These are phyloP conservation scores for Abelmoschus esculentus DNA, from an alignment of 345 rosid genomes.

Conservation along the genomic window DNA sequence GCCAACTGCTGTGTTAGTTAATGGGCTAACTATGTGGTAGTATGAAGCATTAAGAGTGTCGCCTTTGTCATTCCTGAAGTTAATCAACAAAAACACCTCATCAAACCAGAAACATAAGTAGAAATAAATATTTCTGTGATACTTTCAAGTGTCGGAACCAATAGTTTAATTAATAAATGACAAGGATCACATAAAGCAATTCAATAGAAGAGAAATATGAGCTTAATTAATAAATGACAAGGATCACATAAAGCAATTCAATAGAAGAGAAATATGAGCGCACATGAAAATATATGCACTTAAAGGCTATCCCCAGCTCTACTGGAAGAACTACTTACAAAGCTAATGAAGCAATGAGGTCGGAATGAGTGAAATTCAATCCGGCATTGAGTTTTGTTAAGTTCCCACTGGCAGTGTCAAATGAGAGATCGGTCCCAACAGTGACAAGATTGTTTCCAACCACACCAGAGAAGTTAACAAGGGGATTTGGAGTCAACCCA, in stretches of 20 bases:
- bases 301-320: background rate
- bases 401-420: conserved; percentile 68
- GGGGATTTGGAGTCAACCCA: conserved; percentile 76
- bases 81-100: background rate
- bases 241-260: background rate
- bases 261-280: background rate
- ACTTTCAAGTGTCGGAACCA: background rate
- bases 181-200: background rate
- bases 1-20: conserved; percentile 81
- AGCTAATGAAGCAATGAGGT: conserved; percentile 66
- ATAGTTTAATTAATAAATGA: background rate
- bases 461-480: conserved; percentile 85
- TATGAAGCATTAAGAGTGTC: conserved; percentile 74
- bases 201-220: background rate
- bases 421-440: conserved; percentile 83
- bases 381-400: conserved; percentile 77
- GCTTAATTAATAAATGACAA: background rate
- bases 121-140: background rate
- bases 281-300: background rate
- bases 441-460: conserved; percentile 53
- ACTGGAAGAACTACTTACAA: conserved; percentile 45
- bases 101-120: conserved; percentile 3
- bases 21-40: conserved; percentile 78
- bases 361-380: conserved; percentile 51
- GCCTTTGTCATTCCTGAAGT: conserved; percentile 74